phyloP scores from a whole-genome alignment of 139 green algal genomes.

The Limnomonas spitsbergensis region DNA sequence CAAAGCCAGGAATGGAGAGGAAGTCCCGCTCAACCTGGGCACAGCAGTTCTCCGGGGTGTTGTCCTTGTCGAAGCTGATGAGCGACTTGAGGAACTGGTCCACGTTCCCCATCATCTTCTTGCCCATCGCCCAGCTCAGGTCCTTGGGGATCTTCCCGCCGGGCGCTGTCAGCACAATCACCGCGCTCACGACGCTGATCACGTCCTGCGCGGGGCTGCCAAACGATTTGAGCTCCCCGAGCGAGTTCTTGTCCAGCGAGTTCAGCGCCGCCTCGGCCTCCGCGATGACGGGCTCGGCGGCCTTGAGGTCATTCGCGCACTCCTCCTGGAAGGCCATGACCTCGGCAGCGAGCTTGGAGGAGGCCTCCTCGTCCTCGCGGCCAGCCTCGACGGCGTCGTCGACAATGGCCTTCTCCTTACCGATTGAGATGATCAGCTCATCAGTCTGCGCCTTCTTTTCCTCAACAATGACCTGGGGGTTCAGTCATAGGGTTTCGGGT shows the following conservation, averaged over 20 bases:
- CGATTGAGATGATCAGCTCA: conserved; percentile 86
- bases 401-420: conserved; percentile 81
- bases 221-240: conserved; percentile 91
- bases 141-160: conserved; percentile 85
- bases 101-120: conserved; percentile 81
- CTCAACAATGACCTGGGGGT: conserved; percentile 73
- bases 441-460: conserved; percentile 86
- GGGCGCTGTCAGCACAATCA: conserved; percentile 79
- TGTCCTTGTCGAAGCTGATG: conserved; percentile 91
- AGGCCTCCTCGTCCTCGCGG: conserved; percentile 69
- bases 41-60: conserved; percentile 66
- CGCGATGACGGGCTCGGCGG: conserved; percentile 83
- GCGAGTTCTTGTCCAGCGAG: conserved; percentile 80
- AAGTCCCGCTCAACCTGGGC: conserved; percentile 50
- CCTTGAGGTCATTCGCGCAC: conserved; percentile 65
- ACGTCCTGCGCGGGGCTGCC: conserved; percentile 79
- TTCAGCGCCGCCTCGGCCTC: conserved; percentile 85
- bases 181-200: conserved; percentile 73
- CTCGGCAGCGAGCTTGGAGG: conserved; percentile 27
- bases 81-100: conserved; percentile 85
- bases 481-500: not conserved
- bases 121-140: conserved; percentile 70
- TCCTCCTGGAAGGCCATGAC: conserved; percentile 75
- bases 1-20: conserved; percentile 77
- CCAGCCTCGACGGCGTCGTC: conserved; percentile 81